Base-by-base conservation (phyloP, 176 grass and related monocot species). In the Oropetium thomaeum region DNA sequence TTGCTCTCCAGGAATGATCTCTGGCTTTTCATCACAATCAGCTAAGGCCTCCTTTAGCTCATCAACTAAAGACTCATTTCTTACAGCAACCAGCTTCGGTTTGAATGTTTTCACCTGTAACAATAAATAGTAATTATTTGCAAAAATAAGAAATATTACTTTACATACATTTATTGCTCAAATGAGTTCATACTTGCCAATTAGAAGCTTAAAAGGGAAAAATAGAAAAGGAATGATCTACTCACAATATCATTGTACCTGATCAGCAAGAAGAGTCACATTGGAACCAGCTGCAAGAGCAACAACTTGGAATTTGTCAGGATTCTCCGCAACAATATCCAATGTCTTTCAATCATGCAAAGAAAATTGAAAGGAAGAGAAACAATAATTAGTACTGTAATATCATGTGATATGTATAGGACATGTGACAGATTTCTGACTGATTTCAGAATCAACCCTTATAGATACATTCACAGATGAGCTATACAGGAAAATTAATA, bases 271-370 rank as follows among this genome's bases (percentile, higher is more conserved):
- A 88, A 99, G 89, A 20, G 87, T 92, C 68, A 99, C 89, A 74
- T 98, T 98, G 68, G 91, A 98, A 66, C 96, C 96, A 86, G 96
- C 96, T 31, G 96, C 96, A 53, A 99, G 96, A 76, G 92, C 96
- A 78, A 99, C 96, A 45, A 99, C 85, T 64, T 66, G 60, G 87
- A 99, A 99, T 69, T 99, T 99, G 67, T 99, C 92, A 22, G 96
- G 87, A 82, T 99, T 87, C 69, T 99, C 96, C 43, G 89, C 84
- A 70, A 98, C 87, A 49, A 98, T 95, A 77, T 90, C 91, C 84
- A 98, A 59, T 47, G 96, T 98, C 96, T 98, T 76, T 60, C 14
- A 65, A 58, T 85, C 77, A 78, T 62, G 58, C 60, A 85, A 80
- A 70, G n/a, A n/a, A 66, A 67, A 19, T 38, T 7, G 12, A 12